Base-by-base conservation (phyloP, 257 asterid species). In the Nicotiana noctiflora region DNA sequence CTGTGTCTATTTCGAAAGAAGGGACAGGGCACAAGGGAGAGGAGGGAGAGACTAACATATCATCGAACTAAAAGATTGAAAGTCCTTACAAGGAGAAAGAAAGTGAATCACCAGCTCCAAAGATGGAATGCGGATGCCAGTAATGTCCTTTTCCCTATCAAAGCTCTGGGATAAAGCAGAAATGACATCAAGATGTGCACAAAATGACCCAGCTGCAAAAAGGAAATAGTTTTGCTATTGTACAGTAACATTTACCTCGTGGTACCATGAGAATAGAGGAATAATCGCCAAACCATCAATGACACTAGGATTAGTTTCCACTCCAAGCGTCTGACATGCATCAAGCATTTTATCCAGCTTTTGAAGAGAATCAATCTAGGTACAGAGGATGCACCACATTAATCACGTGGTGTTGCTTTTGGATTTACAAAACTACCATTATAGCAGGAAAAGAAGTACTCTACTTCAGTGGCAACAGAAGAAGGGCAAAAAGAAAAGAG, bases 101-200 rank as follows among this genome's bases (percentile, higher is more conserved):
- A 88, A 89, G 97, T 90, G 83, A 94, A 90, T 91, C 97, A 92
- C 98, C 98, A 92, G 93, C 91, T 88, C 97, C 93, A 94, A 79
- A 27, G 97, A 84, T 27, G 97, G 97, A 82, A 94, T 85, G 12
- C 86, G 95, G 82, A 91, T 56, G 80, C 94, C 95, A 67, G 91
- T 83, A 67, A 92, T 88, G 85, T 94, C 98, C 83, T 77, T 85
- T 89, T 94, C 98, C 82, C 62, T 91, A 84, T 94, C 98, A 84
- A 94, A 94, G 90, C 97, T 90, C 97, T 94, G 92, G 68, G 77
- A 79, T 51, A 79, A 79, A 79, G 55, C 10, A 79, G 12, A 82
- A 55, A 67, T 61, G 34, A 17, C 4, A 37, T 56, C 19, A 74
- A 75, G 31, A 75, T 65, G 29, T 4, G 74, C 68, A 76, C 32